Base-by-base conservation (phyloP, 257 asterid genomes). In the Plectranthus barbatus region DNA sequence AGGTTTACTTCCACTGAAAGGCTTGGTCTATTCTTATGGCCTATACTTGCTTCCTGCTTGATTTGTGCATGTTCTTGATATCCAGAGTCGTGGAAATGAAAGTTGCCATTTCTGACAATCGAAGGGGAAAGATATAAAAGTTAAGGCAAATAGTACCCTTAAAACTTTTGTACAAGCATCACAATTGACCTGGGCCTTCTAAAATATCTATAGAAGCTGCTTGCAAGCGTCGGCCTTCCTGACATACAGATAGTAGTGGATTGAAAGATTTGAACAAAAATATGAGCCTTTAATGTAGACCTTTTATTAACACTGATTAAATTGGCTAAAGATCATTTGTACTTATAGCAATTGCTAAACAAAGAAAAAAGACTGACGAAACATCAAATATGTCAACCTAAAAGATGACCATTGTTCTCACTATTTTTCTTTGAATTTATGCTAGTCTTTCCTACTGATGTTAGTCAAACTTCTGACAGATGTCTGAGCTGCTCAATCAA, bases 401-500 rank as follows among this genome's bases (percentile, higher is more conserved):
- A n/a, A 54, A 31, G 31, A 54, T 9, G 15, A 29, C 24, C 15
- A 15, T 10, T 14, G 4, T 6, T 6, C 17, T 44, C 14, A 5
- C 14, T 44, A 11, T 61, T 57, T 39, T 24, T 19, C 57, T 47
- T 72, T 0, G 13, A 68, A 56, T n/a, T 47, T 51, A 2, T 62
- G 57, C 47, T 39, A 10, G 40, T 60, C 49, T 19, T 41, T 53
- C 48, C 60, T 74, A 60, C 72, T 76, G 41, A 80, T 50, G 4
- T 49, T 21, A 21, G 31, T 56, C 42, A 4, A n/a, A 34, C 68
- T 33, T 57, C 13, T 79, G 73, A 79, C 91, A 92, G 99, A 92
- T 89, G 99, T 92, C 97, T 24, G 99, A 82, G 83, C 82, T 89
- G 56, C 90, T 92, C 66, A 92, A 92, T 82, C 96, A 89, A 65